Evolutionary conservation across 306 rosid genomes (phyloP).

Genomic region (Aeschynomene evenia): DNA sequence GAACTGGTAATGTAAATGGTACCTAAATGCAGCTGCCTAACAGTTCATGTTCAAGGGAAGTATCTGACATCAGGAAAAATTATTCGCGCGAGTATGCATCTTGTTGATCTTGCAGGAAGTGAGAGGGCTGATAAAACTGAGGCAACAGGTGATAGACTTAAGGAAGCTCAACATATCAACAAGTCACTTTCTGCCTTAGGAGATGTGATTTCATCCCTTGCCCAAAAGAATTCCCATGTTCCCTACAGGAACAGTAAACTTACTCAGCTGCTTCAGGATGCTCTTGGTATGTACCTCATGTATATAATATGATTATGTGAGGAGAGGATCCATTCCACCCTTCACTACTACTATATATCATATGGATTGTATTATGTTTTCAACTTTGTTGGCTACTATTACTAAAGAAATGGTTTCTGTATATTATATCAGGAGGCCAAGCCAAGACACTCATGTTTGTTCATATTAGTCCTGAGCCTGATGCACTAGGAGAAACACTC

Average conservation of each 20-base stretch:
- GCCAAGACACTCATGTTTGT: conserved; percentile 97
- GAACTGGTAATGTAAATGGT: conserved; percentile 31
- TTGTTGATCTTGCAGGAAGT: conserved; percentile 98
- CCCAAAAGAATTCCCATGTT: conserved; percentile 81
- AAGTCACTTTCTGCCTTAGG: conserved; percentile 97
- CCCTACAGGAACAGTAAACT: conserved; percentile 97
- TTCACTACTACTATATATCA: too few species aligned
- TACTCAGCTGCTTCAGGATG: conserved; percentile 92
- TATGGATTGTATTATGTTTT: neutral
- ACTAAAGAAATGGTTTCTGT: conserved; percentile 1
- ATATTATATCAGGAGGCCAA: conserved; percentile 64
- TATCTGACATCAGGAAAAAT: conserved; percentile 65
- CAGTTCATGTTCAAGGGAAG: conserved; percentile 93
- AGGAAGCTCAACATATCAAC: conserved; percentile 97
- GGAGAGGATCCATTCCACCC: too few species aligned
- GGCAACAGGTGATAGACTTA: conserved; percentile 89
- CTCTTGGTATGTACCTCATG: conserved; percentile 94
- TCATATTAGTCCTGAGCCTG: conserved; percentile 86
- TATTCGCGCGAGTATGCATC: conserved; percentile 86
- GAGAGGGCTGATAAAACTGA: conserved; percentile 96
- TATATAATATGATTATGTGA: too few species aligned
- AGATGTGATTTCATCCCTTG: conserved; percentile 91
- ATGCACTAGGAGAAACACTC: conserved; percentile 80
- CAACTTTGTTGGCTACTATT: neutral
- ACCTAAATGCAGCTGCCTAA: conserved; percentile 70